A percentile compares a stretch with the other conserved stretches of the same genome.
Conservation (phyloP, 2,329 filamentous ascomycete species). For the Amauroascus niger region DNA sequence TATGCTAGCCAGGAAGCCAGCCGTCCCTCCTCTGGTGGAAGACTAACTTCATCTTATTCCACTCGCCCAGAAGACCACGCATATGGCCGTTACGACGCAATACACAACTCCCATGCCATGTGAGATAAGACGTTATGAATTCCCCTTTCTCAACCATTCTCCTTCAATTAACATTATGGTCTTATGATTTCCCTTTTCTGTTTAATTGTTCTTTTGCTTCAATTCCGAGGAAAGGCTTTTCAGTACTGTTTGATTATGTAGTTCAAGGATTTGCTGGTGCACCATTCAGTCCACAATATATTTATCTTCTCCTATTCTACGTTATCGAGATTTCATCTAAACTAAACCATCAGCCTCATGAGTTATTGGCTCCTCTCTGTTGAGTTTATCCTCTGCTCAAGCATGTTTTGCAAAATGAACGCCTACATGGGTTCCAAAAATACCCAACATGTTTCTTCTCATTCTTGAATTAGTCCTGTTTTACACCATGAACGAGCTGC, state of each 20-base stretch:
- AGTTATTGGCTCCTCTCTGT: neutral
- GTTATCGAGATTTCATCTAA: neutral
- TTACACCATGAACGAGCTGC: neutral
- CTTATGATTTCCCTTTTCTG: neutral
- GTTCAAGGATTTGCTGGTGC: neutral
- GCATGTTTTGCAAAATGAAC: neutral
- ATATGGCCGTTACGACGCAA: slow-evolving; percentile 29
- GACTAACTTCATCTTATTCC: slow-evolving; percentile 29
- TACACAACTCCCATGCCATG: slow-evolving; percentile 28
- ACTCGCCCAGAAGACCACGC: slow-evolving; percentile 20
- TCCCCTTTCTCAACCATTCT: slow-evolving; percentile 6
- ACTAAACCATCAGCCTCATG: neutral
- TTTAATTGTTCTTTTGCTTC: neutral
- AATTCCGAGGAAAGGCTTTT: neutral
- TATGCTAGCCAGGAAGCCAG: slow-evolving; percentile 20
- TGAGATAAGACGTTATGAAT: slow-evolving; percentile 18
- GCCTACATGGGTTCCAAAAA: neutral
- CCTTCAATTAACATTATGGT: slow-evolving; percentile 17
- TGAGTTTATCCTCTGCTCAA: neutral
- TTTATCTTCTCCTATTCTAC: neutral
- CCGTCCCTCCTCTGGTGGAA: slow-evolving; percentile 21
- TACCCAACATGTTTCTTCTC: neutral
- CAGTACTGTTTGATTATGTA: neutral
- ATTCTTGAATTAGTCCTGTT: neutral
- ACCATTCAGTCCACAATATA: neutral